Percentiles rank a stretch among this genome's conserved stretches.
These are phyloP conservation scores for Podaxis sp. DNA, from an alignment of 768 basidiomycete genomes.

Conservation along the genomic window DNA sequence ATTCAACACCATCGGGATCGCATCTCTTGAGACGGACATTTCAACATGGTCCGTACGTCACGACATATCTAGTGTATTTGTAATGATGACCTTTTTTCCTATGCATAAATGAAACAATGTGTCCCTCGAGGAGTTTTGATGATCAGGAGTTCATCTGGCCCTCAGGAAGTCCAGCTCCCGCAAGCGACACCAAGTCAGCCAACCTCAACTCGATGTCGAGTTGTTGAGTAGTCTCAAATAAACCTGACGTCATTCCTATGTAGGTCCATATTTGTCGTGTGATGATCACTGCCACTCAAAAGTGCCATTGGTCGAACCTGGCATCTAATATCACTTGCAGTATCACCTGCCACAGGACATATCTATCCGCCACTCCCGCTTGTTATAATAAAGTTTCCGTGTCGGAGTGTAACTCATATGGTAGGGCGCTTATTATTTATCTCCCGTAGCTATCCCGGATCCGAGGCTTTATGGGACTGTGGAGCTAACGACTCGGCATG, in stretches of 20 bases:
- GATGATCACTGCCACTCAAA: neutral
- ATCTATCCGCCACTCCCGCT: neutral
- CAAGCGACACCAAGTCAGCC: neutral
- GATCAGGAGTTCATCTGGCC: neutral
- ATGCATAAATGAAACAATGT: slow-evolving; percentile 3
- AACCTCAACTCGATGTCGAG: neutral
- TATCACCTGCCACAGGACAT: neutral
- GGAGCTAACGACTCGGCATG: neutral
- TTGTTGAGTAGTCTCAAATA: neutral
- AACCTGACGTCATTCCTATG: neutral
- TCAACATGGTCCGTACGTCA: slow-evolving; percentile 10
- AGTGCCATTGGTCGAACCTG: neutral
- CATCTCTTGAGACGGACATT: slow-evolving; percentile 2
- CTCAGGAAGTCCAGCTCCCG: neutral
- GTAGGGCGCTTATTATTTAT: neutral
- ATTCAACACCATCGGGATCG: slow-evolving; percentile 12
- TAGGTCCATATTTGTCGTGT: slow-evolving; percentile 7
- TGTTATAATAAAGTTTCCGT: slow-evolving; percentile 3
- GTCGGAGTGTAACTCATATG: neutral
- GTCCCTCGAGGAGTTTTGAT: no score
- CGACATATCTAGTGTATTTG: slow-evolving; percentile 6
- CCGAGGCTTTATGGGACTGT: neutral
- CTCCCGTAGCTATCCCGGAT: neutral
- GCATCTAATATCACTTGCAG: neutral
- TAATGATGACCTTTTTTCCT: neutral